phyloP scores from a whole-genome alignment of 371 early-diverging fungal genomes.

The Massospora cicadina region DNA sequence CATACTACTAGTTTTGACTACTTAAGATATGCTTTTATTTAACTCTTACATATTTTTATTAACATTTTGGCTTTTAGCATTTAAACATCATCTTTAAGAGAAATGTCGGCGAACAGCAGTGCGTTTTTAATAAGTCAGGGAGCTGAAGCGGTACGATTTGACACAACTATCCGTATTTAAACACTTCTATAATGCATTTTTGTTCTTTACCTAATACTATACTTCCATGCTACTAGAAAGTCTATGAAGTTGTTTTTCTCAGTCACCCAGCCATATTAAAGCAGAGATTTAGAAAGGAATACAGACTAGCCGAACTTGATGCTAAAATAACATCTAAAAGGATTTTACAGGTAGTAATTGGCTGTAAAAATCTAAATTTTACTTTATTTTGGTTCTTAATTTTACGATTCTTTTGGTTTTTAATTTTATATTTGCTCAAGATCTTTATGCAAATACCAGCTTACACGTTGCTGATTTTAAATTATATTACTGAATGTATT shows the following conservation, averaged over 20 bases:
- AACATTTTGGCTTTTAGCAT: too few species aligned
- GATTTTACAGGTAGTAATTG: constrained; percentile 35
- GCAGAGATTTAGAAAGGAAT: constrained; percentile 77
- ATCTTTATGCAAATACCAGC: too few species aligned
- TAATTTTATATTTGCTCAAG: too few species aligned
- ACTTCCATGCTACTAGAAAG: constrained; percentile 10
- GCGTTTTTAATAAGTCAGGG: not conserved
- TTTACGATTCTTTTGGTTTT: too few species aligned
- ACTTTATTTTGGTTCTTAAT: not conserved
- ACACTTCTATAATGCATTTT: too few species aligned
- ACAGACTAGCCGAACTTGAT: constrained; percentile 83
- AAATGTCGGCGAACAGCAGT: not conserved
- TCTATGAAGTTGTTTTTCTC: constrained; percentile 26
- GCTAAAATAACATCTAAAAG: constrained; percentile 55
- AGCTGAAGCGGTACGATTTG: constrained; percentile 7
- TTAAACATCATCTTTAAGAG: too few species aligned
- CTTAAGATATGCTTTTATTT: too few species aligned
- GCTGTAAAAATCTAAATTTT: not conserved
- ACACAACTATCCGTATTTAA: not conserved
- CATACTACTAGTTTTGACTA: too few species aligned
- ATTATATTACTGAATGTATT: too few species aligned
- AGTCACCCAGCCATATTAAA: constrained; percentile 42
- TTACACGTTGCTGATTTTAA: too few species aligned
- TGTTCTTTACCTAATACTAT: too few species aligned
- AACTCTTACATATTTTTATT: too few species aligned